Percentiles rank a stretch among this genome's conserved stretches.
phyloP scores from a whole-genome alignment of 1,139 yeast genomes.

The Pneumocystis wakefieldiae region DNA sequence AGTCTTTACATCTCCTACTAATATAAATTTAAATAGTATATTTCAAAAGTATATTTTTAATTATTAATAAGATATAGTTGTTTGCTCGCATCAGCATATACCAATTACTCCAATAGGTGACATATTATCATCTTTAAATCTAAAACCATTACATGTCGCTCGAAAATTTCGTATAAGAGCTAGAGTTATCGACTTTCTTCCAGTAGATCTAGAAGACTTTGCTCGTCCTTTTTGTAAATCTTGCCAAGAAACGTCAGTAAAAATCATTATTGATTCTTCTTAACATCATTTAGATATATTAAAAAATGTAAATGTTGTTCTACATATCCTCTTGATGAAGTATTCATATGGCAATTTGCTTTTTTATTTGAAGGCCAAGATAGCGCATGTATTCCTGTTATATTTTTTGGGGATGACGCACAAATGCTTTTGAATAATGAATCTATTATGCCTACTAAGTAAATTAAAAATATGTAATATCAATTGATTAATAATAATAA shows the following conservation, averaged over 20 bases:
- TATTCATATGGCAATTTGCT: slow-evolving; percentile 6
- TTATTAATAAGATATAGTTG: not conserved
- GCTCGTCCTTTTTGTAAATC: slow-evolving; percentile 8
- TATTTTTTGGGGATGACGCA: slow-evolving; percentile 8
- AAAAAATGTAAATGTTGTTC: not conserved
- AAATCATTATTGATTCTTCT: not conserved
- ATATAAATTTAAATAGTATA: slow-evolving; percentile 4
- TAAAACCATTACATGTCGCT: slow-evolving; percentile 4
- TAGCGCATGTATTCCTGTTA: slow-evolving; percentile 8
- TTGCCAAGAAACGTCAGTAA: slow-evolving; percentile 7
- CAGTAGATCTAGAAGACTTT: slow-evolving; percentile 8
- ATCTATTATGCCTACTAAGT: slow-evolving; percentile 1
- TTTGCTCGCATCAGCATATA: slow-evolving; percentile 4
- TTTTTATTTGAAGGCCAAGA: slow-evolving; percentile 10
- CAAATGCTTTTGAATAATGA: slow-evolving; percentile 6
- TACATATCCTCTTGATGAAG: slow-evolving; percentile 3
- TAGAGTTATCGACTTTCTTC: slow-evolving; percentile 8
- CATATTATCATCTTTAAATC: slow-evolving; percentile 3
- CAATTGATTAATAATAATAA: not conserved
- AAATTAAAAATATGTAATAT: slow-evolving; percentile 2
- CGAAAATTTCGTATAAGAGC: slow-evolving; percentile 10
- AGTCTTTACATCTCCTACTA: slow-evolving; percentile 5
- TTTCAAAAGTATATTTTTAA: not conserved
- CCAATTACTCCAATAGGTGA: slow-evolving; percentile 9
- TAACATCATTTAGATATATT: not conserved